A percentile compares a stretch with the other conserved stretches of the same genome.
Evolutionary conservation across 805 yeast genomes (phyloP).

Genomic region (Cyberlindnera samutprakarnensis): DNA sequence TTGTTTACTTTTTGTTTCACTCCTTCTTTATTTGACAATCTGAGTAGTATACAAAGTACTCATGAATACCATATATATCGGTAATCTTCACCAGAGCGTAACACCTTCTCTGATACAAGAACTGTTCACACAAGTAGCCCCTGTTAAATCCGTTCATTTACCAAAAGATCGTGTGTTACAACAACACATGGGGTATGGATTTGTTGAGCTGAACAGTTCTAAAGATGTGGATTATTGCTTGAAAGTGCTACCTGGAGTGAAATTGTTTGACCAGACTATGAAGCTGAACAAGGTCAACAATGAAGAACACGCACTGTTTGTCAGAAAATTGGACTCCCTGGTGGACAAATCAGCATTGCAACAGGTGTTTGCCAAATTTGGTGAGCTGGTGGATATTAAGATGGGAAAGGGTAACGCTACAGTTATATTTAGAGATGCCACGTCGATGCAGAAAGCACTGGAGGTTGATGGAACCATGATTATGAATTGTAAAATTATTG

Average conservation of each 20-base stretch:
- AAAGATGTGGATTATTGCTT: slow-evolving; percentile 67
- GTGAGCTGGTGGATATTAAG: slow-evolving; percentile 45
- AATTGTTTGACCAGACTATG: slow-evolving; percentile 53
- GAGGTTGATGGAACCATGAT: slow-evolving; percentile 62
- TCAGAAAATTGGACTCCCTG: slow-evolving; percentile 41
- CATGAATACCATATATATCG: slow-evolving; percentile 32
- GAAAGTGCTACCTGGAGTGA: slow-evolving; percentile 49
- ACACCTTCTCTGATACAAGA: slow-evolving; percentile 71
- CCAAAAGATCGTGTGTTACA: slow-evolving; percentile 73
- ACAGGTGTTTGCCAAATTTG: slow-evolving; percentile 56
- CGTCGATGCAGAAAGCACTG: slow-evolving; percentile 65
- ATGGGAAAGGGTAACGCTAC: slow-evolving; percentile 55
- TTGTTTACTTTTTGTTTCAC: too few relatives aligned
- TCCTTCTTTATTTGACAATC: too few relatives aligned
- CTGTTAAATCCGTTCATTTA: slow-evolving; percentile 58
- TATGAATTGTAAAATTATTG: slow-evolving; percentile 52
- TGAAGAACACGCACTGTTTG: slow-evolving; percentile 5
- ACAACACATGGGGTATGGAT: slow-evolving; percentile 82
- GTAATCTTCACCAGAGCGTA: slow-evolving; percentile 73
- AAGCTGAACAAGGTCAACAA: slow-evolving; percentile 44
- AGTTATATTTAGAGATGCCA: slow-evolving; percentile 56
- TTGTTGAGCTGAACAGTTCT: slow-evolving; percentile 57
- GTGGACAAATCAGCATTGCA: slow-evolving; percentile 52
- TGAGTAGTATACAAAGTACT: too few relatives aligned
- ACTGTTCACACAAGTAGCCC: slow-evolving; percentile 78